Evolutionary conservation across 768 basidiomycete genomes (phyloP).

Genomic region (Boletellus emodensis): DNA sequence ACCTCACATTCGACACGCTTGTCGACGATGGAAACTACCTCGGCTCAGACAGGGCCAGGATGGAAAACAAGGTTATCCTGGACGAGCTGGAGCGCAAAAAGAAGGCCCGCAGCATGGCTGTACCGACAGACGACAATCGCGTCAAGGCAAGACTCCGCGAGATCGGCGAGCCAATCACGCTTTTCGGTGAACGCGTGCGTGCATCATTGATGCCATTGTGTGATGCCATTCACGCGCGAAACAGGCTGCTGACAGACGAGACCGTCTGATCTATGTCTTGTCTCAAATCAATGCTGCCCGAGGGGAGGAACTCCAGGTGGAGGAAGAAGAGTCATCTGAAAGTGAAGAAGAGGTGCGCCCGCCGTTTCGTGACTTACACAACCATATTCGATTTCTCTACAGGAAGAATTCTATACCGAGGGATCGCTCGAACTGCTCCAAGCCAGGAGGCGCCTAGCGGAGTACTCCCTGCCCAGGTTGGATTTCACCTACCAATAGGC

Average conservation of each 20-base stretch:
- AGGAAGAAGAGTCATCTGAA: constrained; percentile 63
- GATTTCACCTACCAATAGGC: constrained; percentile 59
- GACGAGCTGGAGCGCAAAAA: constrained; percentile 98
- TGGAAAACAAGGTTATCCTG: constrained; percentile 83
- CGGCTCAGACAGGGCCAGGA: constrained; percentile 67
- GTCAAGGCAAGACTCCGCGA: constrained; percentile 87
- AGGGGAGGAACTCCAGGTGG: constrained; percentile 74
- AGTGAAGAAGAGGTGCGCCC: constrained; percentile 71
- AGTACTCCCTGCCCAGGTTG: constrained; percentile 94
- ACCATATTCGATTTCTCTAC: constrained; percentile 10
- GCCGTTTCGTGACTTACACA: neutral
- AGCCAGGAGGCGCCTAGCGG: constrained; percentile 81
- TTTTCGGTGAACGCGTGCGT: constrained; percentile 95
- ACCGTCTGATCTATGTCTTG: constrained; percentile 90
- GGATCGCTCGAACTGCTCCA: constrained; percentile 85
- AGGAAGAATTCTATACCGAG: constrained; percentile 95
- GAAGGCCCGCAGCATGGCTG: constrained; percentile 87
- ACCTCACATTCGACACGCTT: constrained; percentile 71
- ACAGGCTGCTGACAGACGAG: constrained; percentile 92
- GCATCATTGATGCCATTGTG: constrained; percentile 1
- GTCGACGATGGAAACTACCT: constrained; percentile 75
- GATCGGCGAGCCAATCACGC: constrained; percentile 94
- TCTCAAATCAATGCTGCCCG: constrained; percentile 90
- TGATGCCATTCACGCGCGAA: constrained; percentile 15
- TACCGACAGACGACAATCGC: constrained; percentile 94